phyloP scores from a whole-genome alignment of 805 yeast species.

The Kluyveromyces dobzhanskii region DNA sequence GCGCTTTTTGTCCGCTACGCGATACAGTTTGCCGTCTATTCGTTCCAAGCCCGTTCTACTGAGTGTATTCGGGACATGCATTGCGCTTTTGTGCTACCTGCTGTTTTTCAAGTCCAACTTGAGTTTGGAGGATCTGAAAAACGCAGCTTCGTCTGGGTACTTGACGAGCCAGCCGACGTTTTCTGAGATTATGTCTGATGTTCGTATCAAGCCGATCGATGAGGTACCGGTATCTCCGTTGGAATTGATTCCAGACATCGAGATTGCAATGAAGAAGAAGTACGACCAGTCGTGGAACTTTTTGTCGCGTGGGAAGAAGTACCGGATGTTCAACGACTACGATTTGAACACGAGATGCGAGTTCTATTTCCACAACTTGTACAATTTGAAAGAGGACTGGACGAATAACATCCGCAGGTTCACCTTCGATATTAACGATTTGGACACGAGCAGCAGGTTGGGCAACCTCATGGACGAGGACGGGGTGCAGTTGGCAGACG shows the following conservation, averaged over 20 bases:
- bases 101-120: not conserved
- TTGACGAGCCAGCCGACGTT: not conserved
- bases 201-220: slow-evolving; percentile 3
- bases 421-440: slow-evolving; percentile 9
- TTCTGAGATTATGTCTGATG: not conserved
- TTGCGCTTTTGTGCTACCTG: not conserved
- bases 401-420: slow-evolving; percentile 9
- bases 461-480: slow-evolving; percentile 1
- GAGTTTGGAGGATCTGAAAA: not conserved
- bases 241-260: slow-evolving; percentile 11
- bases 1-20: not conserved
- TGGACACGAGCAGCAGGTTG: slow-evolving; percentile 1
- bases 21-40: not conserved
- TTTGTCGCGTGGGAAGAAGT: slow-evolving; percentile 4
- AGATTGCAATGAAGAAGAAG: slow-evolving; percentile 5
- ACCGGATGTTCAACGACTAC: slow-evolving; percentile 9
- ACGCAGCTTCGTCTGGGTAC: not conserved
- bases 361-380: slow-evolving; percentile 14
- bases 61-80: not conserved
- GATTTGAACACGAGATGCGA: slow-evolving; percentile 9
- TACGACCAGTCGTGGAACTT: slow-evolving; percentile 7
- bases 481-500: slow-evolving; percentile 4
- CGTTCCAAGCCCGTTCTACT: not conserved
- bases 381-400: slow-evolving; percentile 14
- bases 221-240: slow-evolving; percentile 13